These are phyloP conservation scores for Infundibulicybe gibba DNA, from an alignment of 768 basidiomycete species.

Conservation along the genomic window DNA sequence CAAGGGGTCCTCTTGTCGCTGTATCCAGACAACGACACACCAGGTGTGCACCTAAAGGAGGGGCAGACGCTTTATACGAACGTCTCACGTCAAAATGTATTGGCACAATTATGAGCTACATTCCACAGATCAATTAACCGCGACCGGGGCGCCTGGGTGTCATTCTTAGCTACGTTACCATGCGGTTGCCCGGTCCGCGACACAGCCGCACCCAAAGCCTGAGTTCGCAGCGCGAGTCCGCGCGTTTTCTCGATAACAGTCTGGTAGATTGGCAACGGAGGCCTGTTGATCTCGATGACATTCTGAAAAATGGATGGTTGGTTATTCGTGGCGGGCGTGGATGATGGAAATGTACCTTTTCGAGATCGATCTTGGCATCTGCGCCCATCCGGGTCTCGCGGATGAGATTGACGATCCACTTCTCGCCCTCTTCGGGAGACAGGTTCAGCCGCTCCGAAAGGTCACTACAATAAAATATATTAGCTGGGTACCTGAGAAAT, in stretches of 20 bases:
- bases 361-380: conserved; percentile 96
- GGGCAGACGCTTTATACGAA: too few species aligned
- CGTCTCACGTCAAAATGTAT: too few species aligned
- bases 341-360: conserved; percentile 57
- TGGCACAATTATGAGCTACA: too few species aligned
- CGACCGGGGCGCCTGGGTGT: conserved; percentile 15
- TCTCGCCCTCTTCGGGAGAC: conserved; percentile 93
- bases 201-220: conserved; percentile 79
- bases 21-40: too few species aligned
- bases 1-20: too few species aligned
- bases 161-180: conserved; percentile 10
- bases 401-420: conserved; percentile 99
- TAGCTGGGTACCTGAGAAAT: background rate
- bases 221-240: conserved; percentile 86
- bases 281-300: conserved; percentile 92
- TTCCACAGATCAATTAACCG: conserved; percentile 14
- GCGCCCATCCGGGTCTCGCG: conserved; percentile 95
- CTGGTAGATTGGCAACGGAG: conserved; percentile 87
- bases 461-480: conserved; percentile 49
- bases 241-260: conserved; percentile 94
- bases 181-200: conserved; percentile 27
- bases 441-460: conserved; percentile 92
- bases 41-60: too few species aligned
- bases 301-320: conserved; percentile 50
- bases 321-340: background rate